Evolutionary conservation across 2,329 filamentous ascomycete species (phyloP), one percentile per base, ranked within the genome.

Genomic region (Arthrobotrys conoides): DNA sequence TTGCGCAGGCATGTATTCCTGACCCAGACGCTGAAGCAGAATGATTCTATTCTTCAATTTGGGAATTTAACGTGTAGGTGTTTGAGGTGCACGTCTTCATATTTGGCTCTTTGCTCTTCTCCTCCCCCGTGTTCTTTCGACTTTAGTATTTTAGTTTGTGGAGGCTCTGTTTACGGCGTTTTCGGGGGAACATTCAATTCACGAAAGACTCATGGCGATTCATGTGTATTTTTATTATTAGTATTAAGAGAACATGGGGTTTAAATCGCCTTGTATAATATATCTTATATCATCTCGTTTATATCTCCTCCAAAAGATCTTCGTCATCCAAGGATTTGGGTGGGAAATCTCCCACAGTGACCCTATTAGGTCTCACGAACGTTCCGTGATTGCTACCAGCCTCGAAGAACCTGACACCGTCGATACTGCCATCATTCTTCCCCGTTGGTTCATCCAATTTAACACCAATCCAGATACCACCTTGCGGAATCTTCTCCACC

Each of bases 361-460:
- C 90, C 77, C 92, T 87, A 84, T 94, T 92, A 3, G 93, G 90
- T 80, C 92, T 88, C 33, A 94, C 92, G 85, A 96, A 93, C 20
- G 93, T 91, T 38, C 93, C 93, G 81, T 89, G 90, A 84, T 93
- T 94, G 76, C 90, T 85, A 80, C 86, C 83, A 68, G 90, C 86
- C 71, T 87, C 84, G 46, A 93, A 96, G 85, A 94, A 95, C 80
- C 90, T 87, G 80, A 86, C 90, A 8, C 87, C 88, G 49, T 86
- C 87, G 81, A 94, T 89, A 81, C 90, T 91, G 76, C 93, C 93
- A 83, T 95, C 92, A 83, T 95, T 96, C 86, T 92, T 93, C 71
- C 92, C 93, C 51, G 91, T 91, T 0, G 93, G 92, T 85, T 95
- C 92, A 83, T 95, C 92, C 67, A 94, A 87, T 81, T 88, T 87